phyloP scores from a whole-genome alignment of 2,329 filamentous ascomycete species.

The Thermothelomyces thermophilus region DNA sequence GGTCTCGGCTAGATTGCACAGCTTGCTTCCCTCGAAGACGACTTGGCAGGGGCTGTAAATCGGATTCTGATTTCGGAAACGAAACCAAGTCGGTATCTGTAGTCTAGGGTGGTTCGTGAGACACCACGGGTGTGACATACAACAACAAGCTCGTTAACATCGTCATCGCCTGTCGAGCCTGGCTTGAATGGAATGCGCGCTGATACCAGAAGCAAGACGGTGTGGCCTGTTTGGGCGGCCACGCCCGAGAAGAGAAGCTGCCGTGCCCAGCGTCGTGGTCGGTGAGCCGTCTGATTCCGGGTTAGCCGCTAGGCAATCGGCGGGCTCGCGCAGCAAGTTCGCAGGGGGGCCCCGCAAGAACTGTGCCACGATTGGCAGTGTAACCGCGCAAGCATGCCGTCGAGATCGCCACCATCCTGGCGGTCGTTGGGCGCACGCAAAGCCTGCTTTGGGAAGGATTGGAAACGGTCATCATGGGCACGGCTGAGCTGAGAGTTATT shows the following conservation, averaged over 20 bases:
- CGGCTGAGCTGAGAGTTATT: no score
- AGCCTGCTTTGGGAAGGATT: no score
- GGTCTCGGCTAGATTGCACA: no score
- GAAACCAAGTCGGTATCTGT: no score
- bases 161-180: constrained; percentile 5
- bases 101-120: background rate
- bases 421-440: background rate
- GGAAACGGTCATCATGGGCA: no score
- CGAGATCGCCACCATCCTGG: background rate
- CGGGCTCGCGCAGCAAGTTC: constrained; percentile 1
- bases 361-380: background rate
- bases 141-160: background rate
- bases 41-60: no score
- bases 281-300: background rate
- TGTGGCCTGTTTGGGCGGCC: background rate
- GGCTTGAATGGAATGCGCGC: constrained; percentile 9
- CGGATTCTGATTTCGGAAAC: background rate
- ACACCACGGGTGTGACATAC: background rate
- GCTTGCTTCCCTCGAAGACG: background rate
- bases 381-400: constrained; percentile 8
- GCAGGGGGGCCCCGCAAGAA: constrained; percentile 5
- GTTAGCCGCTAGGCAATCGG: constrained; percentile 8
- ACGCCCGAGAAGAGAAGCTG: background rate
- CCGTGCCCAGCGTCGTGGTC: background rate
- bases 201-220: background rate